Conservation (phyloP, 805 yeast species). For the Brettanomyces nanus region DNA sequence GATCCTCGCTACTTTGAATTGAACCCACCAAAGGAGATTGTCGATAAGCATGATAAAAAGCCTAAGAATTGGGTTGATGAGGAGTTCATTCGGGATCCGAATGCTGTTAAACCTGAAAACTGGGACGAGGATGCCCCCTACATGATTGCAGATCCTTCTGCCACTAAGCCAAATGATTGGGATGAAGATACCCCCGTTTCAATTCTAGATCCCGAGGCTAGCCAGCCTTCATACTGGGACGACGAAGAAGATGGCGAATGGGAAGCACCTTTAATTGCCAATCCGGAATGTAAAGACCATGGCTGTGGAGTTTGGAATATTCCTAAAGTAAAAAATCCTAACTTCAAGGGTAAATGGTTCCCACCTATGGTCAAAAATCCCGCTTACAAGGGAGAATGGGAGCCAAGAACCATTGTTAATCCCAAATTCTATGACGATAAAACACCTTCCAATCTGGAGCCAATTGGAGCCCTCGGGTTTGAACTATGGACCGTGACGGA, state of each 20-base stretch:
- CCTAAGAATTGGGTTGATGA: conserved; percentile 84
- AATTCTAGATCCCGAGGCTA: conserved; percentile 61
- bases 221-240: conserved; percentile 74
- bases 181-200: conserved; percentile 50
- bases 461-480: conserved; percentile 76
- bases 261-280: conserved; percentile 60
- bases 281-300: conserved; percentile 61
- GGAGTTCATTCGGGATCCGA: conserved; percentile 59
- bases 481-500: conserved; percentile 85
- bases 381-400: conserved; percentile 71
- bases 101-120: conserved; percentile 63
- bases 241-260: conserved; percentile 87
- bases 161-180: conserved; percentile 73
- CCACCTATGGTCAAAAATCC: conserved; percentile 69
- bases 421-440: conserved; percentile 59
- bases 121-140: conserved; percentile 73
- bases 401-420: conserved; percentile 55
- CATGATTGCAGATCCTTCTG: conserved; percentile 59
- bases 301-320: conserved; percentile 84
- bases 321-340: conserved; percentile 59
- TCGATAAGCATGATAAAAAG: conserved; percentile 46
- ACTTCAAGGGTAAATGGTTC: conserved; percentile 71
- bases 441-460: conserved; percentile 51
- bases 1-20: conserved; percentile 48
- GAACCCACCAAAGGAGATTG: conserved; percentile 57